phyloP scores from a whole-genome alignment of 176 grass and related monocot species.

The Triticum urartu region DNA sequence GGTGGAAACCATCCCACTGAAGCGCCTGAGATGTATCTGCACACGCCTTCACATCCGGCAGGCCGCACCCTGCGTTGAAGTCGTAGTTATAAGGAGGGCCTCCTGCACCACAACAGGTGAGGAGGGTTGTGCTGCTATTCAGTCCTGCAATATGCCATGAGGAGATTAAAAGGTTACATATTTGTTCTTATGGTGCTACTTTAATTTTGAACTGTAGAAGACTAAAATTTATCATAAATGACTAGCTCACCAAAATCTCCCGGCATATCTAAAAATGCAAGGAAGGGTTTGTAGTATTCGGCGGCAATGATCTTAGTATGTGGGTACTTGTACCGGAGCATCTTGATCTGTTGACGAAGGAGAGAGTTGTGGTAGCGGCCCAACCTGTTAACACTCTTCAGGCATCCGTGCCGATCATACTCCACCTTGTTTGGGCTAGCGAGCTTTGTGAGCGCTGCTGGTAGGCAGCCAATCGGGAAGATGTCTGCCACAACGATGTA shows the following conservation, averaged over 20 bases:
- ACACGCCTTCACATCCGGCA: background rate
- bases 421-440: background rate
- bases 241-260: constrained; percentile 20
- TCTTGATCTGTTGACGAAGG: background rate
- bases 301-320: background rate
- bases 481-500: constrained; percentile 36
- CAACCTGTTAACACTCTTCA: constrained; percentile 24
- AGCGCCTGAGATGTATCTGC: background rate
- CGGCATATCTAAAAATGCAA: constrained; percentile 15
- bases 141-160: background rate
- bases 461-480: constrained; percentile 30
- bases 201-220: background rate
- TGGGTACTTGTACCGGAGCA: constrained; percentile 10
- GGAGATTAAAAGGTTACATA: background rate
- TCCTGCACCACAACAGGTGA: background rate
- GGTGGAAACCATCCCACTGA: background rate
- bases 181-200: no score
- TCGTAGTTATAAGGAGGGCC: background rate
- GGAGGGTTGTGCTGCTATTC: background rate
- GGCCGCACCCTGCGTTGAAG: background rate
- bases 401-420: constrained; percentile 39
- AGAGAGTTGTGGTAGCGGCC: constrained; percentile 32
- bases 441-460: background rate
- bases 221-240: background rate
- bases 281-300: constrained; percentile 24